phyloP scores from a whole-genome alignment of 2,329 filamentous ascomycete species.

The Pseudogymnoascus sp. region DNA sequence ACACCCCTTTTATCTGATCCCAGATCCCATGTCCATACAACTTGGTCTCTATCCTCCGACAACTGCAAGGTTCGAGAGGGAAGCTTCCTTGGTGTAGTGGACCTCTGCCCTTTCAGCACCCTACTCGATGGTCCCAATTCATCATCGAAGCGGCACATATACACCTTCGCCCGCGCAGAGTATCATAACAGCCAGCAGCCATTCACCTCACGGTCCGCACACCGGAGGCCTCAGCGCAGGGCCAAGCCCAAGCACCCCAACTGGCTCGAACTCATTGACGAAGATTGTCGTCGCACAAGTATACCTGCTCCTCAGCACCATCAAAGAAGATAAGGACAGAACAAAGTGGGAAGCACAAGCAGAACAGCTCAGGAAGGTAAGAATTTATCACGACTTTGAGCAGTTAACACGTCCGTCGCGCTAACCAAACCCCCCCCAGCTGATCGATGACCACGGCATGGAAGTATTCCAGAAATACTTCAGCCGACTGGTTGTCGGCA shows the following conservation, averaged over 20 bases:
- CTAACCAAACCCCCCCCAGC: conserved; percentile 41
- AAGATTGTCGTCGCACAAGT: conserved; percentile 96
- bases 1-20: background rate
- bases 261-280: conserved; percentile 58
- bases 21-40: conserved; percentile 10
- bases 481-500: conserved; percentile 81
- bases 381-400: conserved; percentile 21
- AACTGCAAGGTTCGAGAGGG: conserved; percentile 28
- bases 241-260: conserved; percentile 33
- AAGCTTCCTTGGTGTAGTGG: conserved; percentile 27
- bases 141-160: conserved; percentile 28
- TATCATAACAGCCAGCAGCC: conserved; percentile 29
- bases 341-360: conserved; percentile 86
- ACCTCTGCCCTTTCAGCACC: conserved; percentile 11
- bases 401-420: conserved; percentile 12
- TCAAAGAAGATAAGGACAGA: conserved; percentile 88
- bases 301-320: conserved; percentile 84
- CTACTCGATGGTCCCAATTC: conserved; percentile 12
- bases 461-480: conserved; percentile 97
- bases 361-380: conserved; percentile 86
- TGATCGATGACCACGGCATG: conserved; percentile 98
- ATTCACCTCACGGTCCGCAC: conserved; percentile 37
- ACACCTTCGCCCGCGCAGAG: conserved; percentile 31
- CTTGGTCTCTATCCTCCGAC: conserved; percentile 24
- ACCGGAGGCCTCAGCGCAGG: conserved; percentile 36